phyloP scores from a whole-genome alignment of 805 yeast genomes.

The Candida khao-thaluensis region DNA sequence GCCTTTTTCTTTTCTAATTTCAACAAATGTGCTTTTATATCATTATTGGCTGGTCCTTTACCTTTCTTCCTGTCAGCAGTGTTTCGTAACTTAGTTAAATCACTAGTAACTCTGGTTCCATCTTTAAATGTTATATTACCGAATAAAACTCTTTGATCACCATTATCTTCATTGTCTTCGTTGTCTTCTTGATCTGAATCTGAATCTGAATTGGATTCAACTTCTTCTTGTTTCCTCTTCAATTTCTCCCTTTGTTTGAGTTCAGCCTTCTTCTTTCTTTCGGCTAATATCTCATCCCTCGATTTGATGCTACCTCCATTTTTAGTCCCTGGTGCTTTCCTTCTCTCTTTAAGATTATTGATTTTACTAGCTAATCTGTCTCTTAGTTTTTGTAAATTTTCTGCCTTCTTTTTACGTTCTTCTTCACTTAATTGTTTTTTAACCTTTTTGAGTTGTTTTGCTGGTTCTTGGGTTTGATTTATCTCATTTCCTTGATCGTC shows the following conservation, averaged over 20 bases:
- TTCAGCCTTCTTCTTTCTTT: conserved; percentile 52
- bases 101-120: conserved; percentile 77
- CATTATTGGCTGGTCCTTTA: conserved; percentile 85
- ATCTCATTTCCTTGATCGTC: conserved; percentile 58
- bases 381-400: conserved; percentile 64
- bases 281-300: conserved; percentile 74
- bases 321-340: conserved; percentile 90
- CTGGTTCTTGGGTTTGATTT: conserved; percentile 2
- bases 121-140: conserved; percentile 82
- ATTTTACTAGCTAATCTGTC: conserved; percentile 79
- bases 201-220: conserved; percentile 36
- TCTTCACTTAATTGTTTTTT: conserved; percentile 40
- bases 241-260: conserved; percentile 44
- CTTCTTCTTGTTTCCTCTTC: conserved; percentile 45
- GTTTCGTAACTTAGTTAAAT: conserved; percentile 53
- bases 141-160: conserved; percentile 54
- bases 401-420: conserved; percentile 49
- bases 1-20: conserved; percentile 72
- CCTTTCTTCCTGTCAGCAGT: conserved; percentile 50
- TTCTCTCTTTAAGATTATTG: conserved; percentile 62
- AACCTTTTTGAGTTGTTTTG: conserved; percentile 11
- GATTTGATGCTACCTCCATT: conserved; percentile 80
- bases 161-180: conserved; percentile 30
- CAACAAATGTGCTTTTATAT: conserved; percentile 76
- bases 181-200: conserved; percentile 26